These are phyloP conservation scores for Kodamaea ohmeri DNA, from an alignment of 1,139 yeast species.

Conservation along the genomic window DNA sequence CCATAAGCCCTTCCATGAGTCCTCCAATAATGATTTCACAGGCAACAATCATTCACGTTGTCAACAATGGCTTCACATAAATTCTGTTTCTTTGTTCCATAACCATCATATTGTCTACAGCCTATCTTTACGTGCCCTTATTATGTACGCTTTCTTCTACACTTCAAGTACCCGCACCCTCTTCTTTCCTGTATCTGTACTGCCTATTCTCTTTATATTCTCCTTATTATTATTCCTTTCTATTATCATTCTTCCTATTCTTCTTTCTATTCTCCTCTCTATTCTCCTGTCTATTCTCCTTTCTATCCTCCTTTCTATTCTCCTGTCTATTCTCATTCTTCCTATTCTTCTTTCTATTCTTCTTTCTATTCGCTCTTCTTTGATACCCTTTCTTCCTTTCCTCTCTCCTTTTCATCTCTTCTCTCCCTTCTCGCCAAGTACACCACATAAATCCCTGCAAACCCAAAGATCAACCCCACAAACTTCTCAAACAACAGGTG, in stretches of 20 bases:
- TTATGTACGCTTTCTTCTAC: background rate
- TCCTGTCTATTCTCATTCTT: background rate
- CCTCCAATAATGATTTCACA: too few species aligned
- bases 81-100: too few species aligned
- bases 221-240: background rate
- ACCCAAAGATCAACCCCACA: conserved; percentile 63
- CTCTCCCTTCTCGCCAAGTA: conserved; percentile 22
- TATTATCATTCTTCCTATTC: background rate
- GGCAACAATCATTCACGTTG: too few species aligned
- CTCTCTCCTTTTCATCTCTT: background rate
- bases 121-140: too few species aligned
- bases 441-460: conserved; percentile 40
- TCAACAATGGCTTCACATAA: too few species aligned
- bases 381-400: background rate
- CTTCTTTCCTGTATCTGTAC: background rate
- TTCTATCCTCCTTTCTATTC: background rate
- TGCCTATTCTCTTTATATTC: background rate
- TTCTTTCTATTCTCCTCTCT: background rate
- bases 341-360: background rate
- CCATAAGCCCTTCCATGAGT: too few species aligned
- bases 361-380: background rate
- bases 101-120: too few species aligned
- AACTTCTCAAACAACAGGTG: conserved; percentile 77
- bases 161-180: background rate
- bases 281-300: background rate